phyloP scores from a whole-genome alignment of 805 yeast species.

The Hanseniaspora opuntiae region DNA sequence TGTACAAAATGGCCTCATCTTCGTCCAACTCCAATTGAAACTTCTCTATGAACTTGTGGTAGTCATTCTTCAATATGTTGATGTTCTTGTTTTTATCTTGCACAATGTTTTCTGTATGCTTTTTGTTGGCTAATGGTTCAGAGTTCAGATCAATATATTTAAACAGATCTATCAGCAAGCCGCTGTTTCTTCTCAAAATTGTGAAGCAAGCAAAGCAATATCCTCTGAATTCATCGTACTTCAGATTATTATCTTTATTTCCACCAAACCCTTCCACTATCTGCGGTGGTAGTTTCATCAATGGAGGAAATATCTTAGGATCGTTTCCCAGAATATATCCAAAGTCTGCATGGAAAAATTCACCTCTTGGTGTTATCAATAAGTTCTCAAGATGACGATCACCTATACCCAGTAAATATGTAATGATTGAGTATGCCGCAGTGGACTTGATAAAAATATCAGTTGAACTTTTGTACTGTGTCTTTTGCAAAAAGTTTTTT shows the following conservation, averaged over 20 bases:
- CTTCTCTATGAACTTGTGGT: conserved; percentile 64
- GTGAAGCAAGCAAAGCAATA: conserved; percentile 92
- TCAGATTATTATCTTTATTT: conserved; percentile 47
- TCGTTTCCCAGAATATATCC: conserved; percentile 94
- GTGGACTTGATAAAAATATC: conserved; percentile 72
- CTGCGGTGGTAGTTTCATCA: conserved; percentile 94
- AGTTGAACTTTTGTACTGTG: conserved; percentile 30
- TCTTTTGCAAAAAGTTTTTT: conserved; percentile 53
- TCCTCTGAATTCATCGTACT: conserved; percentile 74
- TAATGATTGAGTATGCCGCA: conserved; percentile 95
- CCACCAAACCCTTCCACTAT: conserved; percentile 98
- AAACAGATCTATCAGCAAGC: conserved; percentile 75
- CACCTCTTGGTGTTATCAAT: conserved; percentile 66
- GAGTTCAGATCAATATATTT: conserved; percentile 34
- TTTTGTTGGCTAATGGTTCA: background rate
- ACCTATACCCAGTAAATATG: conserved; percentile 89
- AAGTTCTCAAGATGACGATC: conserved; percentile 91
- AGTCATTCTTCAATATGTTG: conserved; percentile 6
- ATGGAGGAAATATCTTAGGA: conserved; percentile 97
- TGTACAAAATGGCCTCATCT: conserved; percentile 88
- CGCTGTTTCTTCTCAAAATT: conserved; percentile 77
- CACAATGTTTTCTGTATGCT: background rate
- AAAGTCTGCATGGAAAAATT: conserved; percentile 94
- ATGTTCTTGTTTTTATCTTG: background rate
- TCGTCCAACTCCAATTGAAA: conserved; percentile 87